Percentiles rank a stretch among this genome's conserved stretches.
Evolutionary conservation across 148 eudicot genomes (phyloP).

Genomic region (Pharnaceum exiguum): DNA sequence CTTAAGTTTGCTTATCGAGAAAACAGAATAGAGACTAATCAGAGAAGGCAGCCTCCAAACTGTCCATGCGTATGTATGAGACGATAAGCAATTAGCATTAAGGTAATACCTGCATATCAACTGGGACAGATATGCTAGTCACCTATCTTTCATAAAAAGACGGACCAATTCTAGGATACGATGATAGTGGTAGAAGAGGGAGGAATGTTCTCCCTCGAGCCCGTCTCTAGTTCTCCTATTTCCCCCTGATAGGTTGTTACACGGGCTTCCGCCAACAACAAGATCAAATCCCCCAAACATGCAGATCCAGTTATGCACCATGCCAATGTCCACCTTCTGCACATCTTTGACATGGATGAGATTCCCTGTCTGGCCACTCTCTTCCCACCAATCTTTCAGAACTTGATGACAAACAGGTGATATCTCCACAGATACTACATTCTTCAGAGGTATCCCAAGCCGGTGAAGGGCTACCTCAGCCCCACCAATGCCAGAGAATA

Average conservation of each 20-base stretch:
- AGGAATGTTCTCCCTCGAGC: constrained; percentile 30
- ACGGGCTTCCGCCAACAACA: constrained; percentile 46
- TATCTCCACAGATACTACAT: constrained; percentile 36
- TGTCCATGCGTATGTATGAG: no score
- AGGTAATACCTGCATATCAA: no score
- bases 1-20: no score
- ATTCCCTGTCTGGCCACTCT: constrained; percentile 28
- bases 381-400: constrained; percentile 31
- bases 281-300: constrained; percentile 34
- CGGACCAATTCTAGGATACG: constrained; percentile 26
- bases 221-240: constrained; percentile 32
- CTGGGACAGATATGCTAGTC: no score
- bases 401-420: constrained; percentile 12
- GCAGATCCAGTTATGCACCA: constrained; percentile 11
- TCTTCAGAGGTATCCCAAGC: constrained; percentile 35
- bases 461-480: constrained; percentile 39
- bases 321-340: not conserved
- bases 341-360: constrained; percentile 28
- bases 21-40: no score
- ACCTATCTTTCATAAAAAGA: not conserved
- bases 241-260: constrained; percentile 43
- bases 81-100: no score
- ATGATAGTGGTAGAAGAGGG: constrained; percentile 28
- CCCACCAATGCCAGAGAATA: constrained; percentile 50
- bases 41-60: no score